Percentiles rank a stretch among this genome's conserved stretches.
phyloP scores from a whole-genome alignment of 1,284 basidiomycete species.

The Heterobasidion irregulare region DNA sequence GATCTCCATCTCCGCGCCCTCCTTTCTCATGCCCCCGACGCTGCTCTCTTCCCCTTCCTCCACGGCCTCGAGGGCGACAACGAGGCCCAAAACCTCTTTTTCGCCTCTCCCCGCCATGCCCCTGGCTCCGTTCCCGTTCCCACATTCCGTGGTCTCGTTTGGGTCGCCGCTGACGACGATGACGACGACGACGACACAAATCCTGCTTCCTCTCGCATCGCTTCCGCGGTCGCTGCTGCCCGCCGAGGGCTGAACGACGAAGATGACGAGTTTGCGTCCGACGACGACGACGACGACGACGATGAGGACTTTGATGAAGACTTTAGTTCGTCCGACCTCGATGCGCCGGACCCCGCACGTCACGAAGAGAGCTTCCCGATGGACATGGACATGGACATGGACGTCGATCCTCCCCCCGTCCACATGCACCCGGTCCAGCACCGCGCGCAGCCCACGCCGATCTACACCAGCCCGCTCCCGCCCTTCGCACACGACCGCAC shows the following conservation, averaged over 20 bases:
- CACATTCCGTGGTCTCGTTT: slow-evolving; percentile 56
- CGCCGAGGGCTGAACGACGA: slow-evolving; percentile 15
- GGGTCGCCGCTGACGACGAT: slow-evolving; percentile 68
- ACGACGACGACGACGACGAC: slow-evolving; percentile 19
- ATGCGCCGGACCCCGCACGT: not conserved
- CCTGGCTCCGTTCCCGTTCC: slow-evolving; percentile 16
- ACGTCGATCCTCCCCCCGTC: slow-evolving; percentile 13
- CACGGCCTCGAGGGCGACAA: slow-evolving; percentile 79
- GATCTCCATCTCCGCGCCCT: slow-evolving; percentile 55
- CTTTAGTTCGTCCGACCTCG: not conserved
- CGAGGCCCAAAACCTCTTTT: slow-evolving; percentile 70
- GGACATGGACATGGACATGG: slow-evolving; percentile 19
- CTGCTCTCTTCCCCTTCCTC: slow-evolving; percentile 75
- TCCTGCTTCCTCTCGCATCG: not conserved
- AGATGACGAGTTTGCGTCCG: slow-evolving; percentile 22
- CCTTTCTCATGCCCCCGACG: slow-evolving; percentile 64
- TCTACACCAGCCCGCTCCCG: slow-evolving; percentile 19
- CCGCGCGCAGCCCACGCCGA: slow-evolving; percentile 18
- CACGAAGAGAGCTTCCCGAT: slow-evolving; percentile 20
- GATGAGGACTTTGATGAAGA: not conserved
- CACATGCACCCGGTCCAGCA: slow-evolving; percentile 50
- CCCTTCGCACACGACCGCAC: slow-evolving; percentile 13
- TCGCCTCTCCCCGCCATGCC: slow-evolving; percentile 32
- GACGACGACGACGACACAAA: slow-evolving; percentile 6
- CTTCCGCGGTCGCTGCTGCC: slow-evolving; percentile 2